Evolutionary conservation across 2,329 filamentous ascomycete genomes (phyloP), one percentile per base, ranked within the genome.

Genomic region (Fusarium fujikuroi): DNA sequence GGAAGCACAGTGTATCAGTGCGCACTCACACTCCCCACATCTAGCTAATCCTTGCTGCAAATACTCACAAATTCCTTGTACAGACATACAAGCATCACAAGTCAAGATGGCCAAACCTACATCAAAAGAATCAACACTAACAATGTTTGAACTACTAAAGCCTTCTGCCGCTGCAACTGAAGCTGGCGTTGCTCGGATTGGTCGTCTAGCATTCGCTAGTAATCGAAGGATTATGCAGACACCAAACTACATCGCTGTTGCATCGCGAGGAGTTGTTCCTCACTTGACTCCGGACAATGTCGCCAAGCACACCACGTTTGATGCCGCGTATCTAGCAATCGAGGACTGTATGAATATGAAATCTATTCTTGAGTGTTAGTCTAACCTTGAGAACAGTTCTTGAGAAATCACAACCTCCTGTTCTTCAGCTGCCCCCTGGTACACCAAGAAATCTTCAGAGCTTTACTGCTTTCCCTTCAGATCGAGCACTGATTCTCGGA

Each of bases 221-320:
- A 90, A 83, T 46, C 87, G 93, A 66, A 89, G 87, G 70, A 82
- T 87, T n/a, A 87, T 98, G 72, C 85, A 92, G 25, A 99, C 96
- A 36, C 96, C 96, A 47, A 92, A 93, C 79, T 97, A 92, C 81
- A 85, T 97, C 66, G 92, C 90, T 57, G 86, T 93, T 74, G 93
- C 93, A 7, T 98, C 96, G 39, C 89, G 96, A 77, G 96, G 96
- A 28, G 90, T 89, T 3, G 85, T 98, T 40, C 95, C 96, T 58
- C 96, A 99, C 83, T 84, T 99, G 73, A 93, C 95, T 7, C 95
- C 95, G 43, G 96, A 99, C 84, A 92, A 92, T 69, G 86, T 96
- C 73, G 81, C 83, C 44, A 91, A 90, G 62, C 86, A 92, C 77
- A 91, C 91, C 2, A 80, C 87, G 9, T 86, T 97, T 66, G 85